Evolutionary conservation across 1,284 basidiomycete species (phyloP), one percentile per base, ranked within the genome.

Genomic region (Rhizoctonia solani): DNA sequence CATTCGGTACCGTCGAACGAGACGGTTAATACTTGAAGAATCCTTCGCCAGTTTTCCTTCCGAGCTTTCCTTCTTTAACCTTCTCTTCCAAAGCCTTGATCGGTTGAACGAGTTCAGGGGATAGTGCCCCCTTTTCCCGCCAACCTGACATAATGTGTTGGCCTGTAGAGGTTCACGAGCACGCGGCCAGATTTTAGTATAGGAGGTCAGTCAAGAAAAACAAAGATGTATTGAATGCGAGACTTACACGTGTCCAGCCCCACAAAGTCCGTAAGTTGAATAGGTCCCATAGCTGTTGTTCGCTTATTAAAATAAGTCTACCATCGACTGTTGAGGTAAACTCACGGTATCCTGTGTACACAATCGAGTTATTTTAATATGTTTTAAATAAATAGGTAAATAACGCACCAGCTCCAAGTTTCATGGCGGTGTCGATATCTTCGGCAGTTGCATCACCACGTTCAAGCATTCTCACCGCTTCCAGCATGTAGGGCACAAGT

Each of bases 371-470:
- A 44, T 16, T 44, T n/a, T n/a, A n/a, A 44, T n/a, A 4, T 4
- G 41, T 44, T 4, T 5, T 16, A 44, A 4, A 44, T 6, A n/a
- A 21, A 16, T 5, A 44, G n/a, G 32, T 39, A 39, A 44, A 44
- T 16, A 21, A 61, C 44, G 23, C n/a, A 74, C 83, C 83, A 14
- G 83, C 83, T 30, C 83, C 83, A 27, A 85, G 78, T 75, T 84
- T 82, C 83, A 85, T 85, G 39, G 83, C 83, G 11, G 77, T 80
- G 74, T 85, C 83, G 67, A 85, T 79, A 74, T 85, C 83, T 74
- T 83, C 78, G 13, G 80, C 75, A 8, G 81, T 79, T 0, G 83
- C 83, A 61, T 85, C 83, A 14, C 83, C 83, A 32, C 83, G 78
- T 74, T 85, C 83, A 21, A 83, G 77, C 78, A 85, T 82, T 39